Base-by-base conservation (phyloP, 140 eudicot species). In the Oenanthe javanica region DNA sequence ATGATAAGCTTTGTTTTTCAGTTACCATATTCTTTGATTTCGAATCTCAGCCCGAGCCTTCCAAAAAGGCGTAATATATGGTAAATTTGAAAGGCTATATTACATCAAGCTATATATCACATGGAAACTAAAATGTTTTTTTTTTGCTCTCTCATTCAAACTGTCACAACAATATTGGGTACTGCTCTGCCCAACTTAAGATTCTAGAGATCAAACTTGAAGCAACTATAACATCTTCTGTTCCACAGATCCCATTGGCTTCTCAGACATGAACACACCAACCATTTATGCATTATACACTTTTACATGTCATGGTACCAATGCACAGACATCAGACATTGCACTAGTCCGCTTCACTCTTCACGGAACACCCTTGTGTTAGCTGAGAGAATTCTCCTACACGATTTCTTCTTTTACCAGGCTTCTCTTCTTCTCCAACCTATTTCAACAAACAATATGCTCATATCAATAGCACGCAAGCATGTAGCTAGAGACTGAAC, bases 361-460 rank as follows among this genome's bases (percentile, higher is more conserved):
- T 79, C 25, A 79, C n/a, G 15, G 63, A 15, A 27, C 63, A 46
- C 31, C 16, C 63, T 75, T 75, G 36, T 47, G 49, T 23, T 48
- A 63, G 63, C 59, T 13, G 45, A 63, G 75, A 59, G 61, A 19
- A 63, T 9, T 79, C 43, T 25, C 81, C 81, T 21, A 45, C 75
- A 63, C 67, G 61, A 79, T 59, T 78, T 18, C 31, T 64, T 54
- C 76, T 46, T 66, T 63, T 64, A 23, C 64, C 72, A 0, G 76
- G 57, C 27, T 57, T 79, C 23, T 79, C 82, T 79, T 79, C 82
- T 64, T 79, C 76, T 1, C 7, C 47, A 45, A 79, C 76, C 82
- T 79, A 79, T 79, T 79, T 25, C 76, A 79, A 66, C 36, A 23
- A 25, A 64, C 21, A 43, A 66, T 16, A 47, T 31, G 74, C 46